Percentiles rank a stretch among this genome's conserved stretches.
phyloP scores from a whole-genome alignment of 257 asterid species.

The Scutellaria galericulata region DNA sequence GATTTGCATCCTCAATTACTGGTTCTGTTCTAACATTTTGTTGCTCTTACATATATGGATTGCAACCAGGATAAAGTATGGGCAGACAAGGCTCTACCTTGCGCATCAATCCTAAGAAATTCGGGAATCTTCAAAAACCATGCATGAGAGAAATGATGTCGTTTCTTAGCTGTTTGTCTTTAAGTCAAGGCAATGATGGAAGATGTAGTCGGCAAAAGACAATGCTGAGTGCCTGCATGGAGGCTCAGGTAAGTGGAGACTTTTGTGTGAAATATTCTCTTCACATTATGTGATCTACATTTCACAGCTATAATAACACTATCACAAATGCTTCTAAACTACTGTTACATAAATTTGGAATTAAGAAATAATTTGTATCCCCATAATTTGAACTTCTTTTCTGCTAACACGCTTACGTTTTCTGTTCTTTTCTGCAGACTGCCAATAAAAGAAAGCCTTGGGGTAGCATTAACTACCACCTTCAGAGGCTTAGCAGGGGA shows the following conservation, averaged over 20 bases:
- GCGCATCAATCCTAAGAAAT: constrained; percentile 77
- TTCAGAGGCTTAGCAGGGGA: constrained; percentile 84
- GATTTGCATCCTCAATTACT: not conserved
- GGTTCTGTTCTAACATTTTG: constrained; percentile 11
- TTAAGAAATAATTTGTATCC: not conserved
- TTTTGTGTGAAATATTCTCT: not conserved
- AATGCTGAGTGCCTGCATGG: constrained; percentile 75
- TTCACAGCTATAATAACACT: not conserved
- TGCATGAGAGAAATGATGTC: constrained; percentile 83
- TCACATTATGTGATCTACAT: not conserved
- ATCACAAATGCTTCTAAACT: not conserved
- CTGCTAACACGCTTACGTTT: not conserved
- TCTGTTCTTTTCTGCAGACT: constrained; percentile 49
- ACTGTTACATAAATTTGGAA: not conserved
- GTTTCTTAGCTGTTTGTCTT: constrained; percentile 79
- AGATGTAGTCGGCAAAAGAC: constrained; percentile 79
- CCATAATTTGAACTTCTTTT: not conserved
- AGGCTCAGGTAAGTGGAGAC: constrained; percentile 67
- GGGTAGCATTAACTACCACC: constrained; percentile 91
- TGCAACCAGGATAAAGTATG: constrained; percentile 54
- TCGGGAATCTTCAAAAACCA: constrained; percentile 81
- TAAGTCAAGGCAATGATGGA: constrained; percentile 68
- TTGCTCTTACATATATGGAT: not conserved
- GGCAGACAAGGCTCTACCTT: constrained; percentile 78
- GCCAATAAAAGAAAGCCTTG: constrained; percentile 66